Conservation (phyloP, 2,329 filamentous ascomycete species). For the Pseudohalonectria lignicola region DNA sequence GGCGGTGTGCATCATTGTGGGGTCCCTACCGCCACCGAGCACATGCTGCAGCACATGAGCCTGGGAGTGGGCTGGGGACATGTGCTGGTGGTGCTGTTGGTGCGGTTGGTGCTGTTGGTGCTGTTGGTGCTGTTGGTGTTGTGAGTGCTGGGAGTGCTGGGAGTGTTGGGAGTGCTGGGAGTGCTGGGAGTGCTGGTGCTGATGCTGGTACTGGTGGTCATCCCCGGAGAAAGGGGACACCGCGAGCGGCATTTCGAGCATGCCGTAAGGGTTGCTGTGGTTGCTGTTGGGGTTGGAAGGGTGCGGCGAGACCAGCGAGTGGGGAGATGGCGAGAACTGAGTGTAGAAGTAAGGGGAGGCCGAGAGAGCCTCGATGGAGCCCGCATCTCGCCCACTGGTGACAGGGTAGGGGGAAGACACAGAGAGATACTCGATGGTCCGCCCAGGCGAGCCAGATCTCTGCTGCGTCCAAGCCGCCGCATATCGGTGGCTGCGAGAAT, state of each 20-base stretch:
- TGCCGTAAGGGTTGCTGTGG: not conserved
- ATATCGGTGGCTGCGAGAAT: not conserved
- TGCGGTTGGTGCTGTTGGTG: too few relatives aligned
- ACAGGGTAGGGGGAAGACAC: not conserved
- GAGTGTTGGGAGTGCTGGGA: too few relatives aligned
- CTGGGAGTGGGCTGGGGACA: too few relatives aligned
- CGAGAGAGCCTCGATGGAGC: not conserved
- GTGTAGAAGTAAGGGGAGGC: not conserved
- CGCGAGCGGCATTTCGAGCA: not conserved
- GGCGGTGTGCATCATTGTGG: not conserved
- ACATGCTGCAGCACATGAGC: too few relatives aligned
- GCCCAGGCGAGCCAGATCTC: not conserved
- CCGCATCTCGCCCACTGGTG: not conserved
- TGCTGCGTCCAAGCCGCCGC: not conserved
- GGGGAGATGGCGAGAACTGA: not conserved
- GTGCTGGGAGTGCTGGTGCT: too few relatives aligned
- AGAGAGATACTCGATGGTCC: not conserved
- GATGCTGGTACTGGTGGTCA: too few relatives aligned
- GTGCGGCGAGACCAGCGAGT: slow-evolving; percentile 1
- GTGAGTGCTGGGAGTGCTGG: too few relatives aligned
- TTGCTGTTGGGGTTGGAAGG: not conserved
- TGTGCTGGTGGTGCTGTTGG: slow-evolving; percentile 20
- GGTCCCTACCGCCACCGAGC: not conserved
- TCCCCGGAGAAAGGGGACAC: not conserved
- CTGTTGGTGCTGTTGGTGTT: too few relatives aligned